These are phyloP conservation scores for Rosa persica DNA, from an alignment of 306 rosid genomes.

Conservation along the genomic window DNA sequence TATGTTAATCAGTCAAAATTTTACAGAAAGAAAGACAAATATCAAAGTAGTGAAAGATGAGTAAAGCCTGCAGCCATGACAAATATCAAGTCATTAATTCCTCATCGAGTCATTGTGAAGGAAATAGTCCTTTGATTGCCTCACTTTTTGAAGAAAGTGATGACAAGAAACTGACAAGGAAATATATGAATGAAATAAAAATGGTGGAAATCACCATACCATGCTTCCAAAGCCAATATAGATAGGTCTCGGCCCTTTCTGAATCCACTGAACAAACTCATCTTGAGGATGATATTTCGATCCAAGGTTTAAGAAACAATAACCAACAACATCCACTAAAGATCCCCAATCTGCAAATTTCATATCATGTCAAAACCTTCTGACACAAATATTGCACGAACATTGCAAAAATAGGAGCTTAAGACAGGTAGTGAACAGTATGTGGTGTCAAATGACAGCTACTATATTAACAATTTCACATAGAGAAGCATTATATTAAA, in stretches of 20 bases:
- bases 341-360: slow-evolving; percentile 88
- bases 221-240: slow-evolving; percentile 98
- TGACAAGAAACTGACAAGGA: slow-evolving; percentile 8
- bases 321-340: slow-evolving; percentile 90
- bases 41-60: neutral
- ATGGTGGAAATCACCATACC: slow-evolving; percentile 51
- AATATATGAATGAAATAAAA: slow-evolving; percentile 10
- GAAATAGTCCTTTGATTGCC: neutral
- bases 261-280: slow-evolving; percentile 71
- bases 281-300: slow-evolving; percentile 79
- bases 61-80: slow-evolving; percentile 2
- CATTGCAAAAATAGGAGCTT: neutral
- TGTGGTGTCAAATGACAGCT: neutral
- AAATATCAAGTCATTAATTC: neutral
- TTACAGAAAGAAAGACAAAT: neutral
- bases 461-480: slow-evolving; percentile 1
- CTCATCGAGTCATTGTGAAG: neutral
- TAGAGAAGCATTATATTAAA: neutral
- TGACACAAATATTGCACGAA: slow-evolving; percentile 16
- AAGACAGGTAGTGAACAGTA: neutral
- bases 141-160: neutral
- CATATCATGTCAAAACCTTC: slow-evolving; percentile 32
- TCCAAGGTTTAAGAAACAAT: slow-evolving; percentile 78
- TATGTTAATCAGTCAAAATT: neutral
- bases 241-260: slow-evolving; percentile 72